These are phyloP conservation scores for Trichoderma atroviride DNA, from an alignment of 2,329 filamentous ascomycete species.

Conservation along the genomic window DNA sequence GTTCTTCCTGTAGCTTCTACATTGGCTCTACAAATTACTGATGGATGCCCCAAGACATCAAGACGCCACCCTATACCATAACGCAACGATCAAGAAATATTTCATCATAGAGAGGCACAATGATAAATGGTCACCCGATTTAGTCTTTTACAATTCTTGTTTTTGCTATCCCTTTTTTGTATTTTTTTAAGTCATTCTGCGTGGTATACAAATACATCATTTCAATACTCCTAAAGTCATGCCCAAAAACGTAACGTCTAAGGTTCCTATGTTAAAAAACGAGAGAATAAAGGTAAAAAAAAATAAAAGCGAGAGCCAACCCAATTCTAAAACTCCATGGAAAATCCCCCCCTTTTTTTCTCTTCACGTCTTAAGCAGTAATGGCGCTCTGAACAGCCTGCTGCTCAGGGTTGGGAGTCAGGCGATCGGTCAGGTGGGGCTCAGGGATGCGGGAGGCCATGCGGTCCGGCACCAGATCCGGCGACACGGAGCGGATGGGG, in stretches of 20 bases:
- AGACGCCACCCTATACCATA: not conserved
- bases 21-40: too few species aligned
- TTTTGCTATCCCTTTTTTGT: slow-evolving; percentile 17
- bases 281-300: slow-evolving; percentile 8
- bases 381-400: slow-evolving; percentile 37
- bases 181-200: slow-evolving; percentile 11
- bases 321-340: slow-evolving; percentile 24
- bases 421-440: slow-evolving; percentile 46
- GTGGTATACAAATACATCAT: slow-evolving; percentile 21
- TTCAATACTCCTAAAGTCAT: slow-evolving; percentile 16
- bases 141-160: not conserved
- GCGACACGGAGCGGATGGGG: slow-evolving; percentile 57
- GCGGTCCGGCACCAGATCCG: slow-evolving; percentile 63
- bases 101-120: not conserved
- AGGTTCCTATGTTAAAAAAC: slow-evolving; percentile 15
- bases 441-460: slow-evolving; percentile 62
- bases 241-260: slow-evolving; percentile 4
- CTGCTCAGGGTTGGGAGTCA: slow-evolving; percentile 54
- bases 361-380: slow-evolving; percentile 26
- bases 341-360: not conserved
- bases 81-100: too few species aligned
- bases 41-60: too few species aligned
- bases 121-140: not conserved
- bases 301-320: slow-evolving; percentile 19
- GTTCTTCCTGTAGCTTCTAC: not conserved